Evolutionary conservation across 441 rosid genomes (phyloP), one percentile per base, ranked within the genome.

Genomic region (Geranium incanum): DNA sequence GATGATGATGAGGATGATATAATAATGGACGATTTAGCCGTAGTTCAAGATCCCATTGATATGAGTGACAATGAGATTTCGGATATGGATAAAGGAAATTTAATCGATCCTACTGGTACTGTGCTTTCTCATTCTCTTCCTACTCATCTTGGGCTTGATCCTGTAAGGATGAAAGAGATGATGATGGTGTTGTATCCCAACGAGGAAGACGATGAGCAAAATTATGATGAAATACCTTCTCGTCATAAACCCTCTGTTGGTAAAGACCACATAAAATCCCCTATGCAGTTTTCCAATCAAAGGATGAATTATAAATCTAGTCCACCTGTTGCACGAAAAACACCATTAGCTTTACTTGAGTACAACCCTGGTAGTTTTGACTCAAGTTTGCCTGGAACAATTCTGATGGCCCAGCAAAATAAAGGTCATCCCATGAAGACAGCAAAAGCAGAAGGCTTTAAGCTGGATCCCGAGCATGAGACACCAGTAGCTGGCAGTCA

Each of bases 41-140:
- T 68, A 4, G 76, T 77, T 45, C 87, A 84, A 70, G 84, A 84
- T 73, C 78, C 76, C 23, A 68, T 55, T 23, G 77, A 70, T 69
- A 79, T 79, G 75, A 81, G 78, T 78, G 88, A 75, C 70, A 85
- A 76, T 45, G 83, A 86, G 76, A 69, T 78, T 69, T 71, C 76
- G 66, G 86, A 79, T 41, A 68, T 74, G 71, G 81, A 81, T 79
- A 83, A 82, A 70, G 92, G 80, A 59, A 64, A 78, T 75, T 82
- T 37, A 68, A 77, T 75, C 67, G 85, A 85, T 73, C 72, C 76
- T 79, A 77, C 52, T 69, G 88, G 81, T 70, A 81, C 86, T 13
- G 82, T 86, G 83, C 95, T 95, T 84, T 88, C 95, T 81, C 98
- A 90, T 81, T 92, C 99, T 79, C 96, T 92, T 77, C 99, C 97